Conservation (phyloP, 257 asterid species). For the Salvia hispanica region DNA sequence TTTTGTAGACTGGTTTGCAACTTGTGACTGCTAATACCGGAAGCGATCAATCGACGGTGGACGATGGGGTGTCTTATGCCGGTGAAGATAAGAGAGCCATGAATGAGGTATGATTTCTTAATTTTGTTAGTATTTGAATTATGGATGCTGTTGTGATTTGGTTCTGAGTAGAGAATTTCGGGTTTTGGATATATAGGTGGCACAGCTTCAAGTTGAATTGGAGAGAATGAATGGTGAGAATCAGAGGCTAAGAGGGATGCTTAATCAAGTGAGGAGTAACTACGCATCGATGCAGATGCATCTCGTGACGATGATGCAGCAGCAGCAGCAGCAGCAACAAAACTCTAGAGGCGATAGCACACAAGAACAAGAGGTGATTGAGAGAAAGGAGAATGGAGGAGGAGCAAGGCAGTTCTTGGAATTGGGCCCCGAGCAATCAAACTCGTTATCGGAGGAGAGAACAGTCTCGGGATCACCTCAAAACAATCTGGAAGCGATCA, state of each 20-base stretch:
- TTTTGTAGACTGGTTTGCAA: slow-evolving; percentile 80
- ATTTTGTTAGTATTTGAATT: no score
- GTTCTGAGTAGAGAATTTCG: no score
- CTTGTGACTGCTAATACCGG: slow-evolving; percentile 75
- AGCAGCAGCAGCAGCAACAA: background rate
- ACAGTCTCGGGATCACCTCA: slow-evolving; percentile 66
- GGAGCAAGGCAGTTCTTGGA: slow-evolving; percentile 65
- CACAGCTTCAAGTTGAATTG: slow-evolving; percentile 62
- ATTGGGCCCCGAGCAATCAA: slow-evolving; percentile 52
- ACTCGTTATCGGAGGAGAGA: slow-evolving; percentile 79
- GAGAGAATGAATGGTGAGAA: slow-evolving; percentile 71
- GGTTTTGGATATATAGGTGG: slow-evolving; percentile 39
- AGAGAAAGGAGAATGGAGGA: slow-evolving; percentile 36
- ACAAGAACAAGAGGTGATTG: slow-evolving; percentile 39
- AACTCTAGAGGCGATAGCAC: slow-evolving; percentile 23
- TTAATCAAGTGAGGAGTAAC: slow-evolving; percentile 60
- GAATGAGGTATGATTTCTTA: slow-evolving; percentile 50
- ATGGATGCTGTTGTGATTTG: no score
- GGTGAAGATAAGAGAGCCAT: slow-evolving; percentile 55
- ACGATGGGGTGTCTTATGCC: slow-evolving; percentile 48
- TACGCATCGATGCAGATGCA: slow-evolving; percentile 69
- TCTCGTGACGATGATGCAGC: slow-evolving; percentile 48
- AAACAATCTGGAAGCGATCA: slow-evolving; percentile 30
- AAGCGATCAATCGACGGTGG: slow-evolving; percentile 85
- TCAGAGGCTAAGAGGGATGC: slow-evolving; percentile 71